Percentiles rank a stretch among this genome's conserved stretches.
Conservation (phyloP, 2,329 filamentous ascomycete species). For the Aspergillus sp. region DNA sequence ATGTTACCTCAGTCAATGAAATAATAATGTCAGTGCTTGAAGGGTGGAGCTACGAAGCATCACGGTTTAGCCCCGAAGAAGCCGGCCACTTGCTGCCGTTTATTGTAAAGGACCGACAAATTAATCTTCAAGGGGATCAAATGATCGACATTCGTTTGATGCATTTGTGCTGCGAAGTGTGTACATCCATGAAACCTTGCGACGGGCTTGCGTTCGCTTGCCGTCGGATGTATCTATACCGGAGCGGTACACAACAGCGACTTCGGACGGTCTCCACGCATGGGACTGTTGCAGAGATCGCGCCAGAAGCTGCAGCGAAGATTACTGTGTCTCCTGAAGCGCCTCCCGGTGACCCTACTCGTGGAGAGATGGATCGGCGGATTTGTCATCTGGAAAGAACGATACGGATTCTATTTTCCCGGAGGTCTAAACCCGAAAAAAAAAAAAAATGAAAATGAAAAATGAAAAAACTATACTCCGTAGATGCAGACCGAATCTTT, state of each 20-base stretch:
- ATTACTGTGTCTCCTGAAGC: constrained; percentile 9
- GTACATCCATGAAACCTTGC: neutral
- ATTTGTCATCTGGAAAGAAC: constrained; percentile 32
- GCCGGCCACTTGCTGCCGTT: neutral
- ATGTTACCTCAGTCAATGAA: neutral
- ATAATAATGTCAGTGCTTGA: neutral
- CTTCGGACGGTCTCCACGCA: constrained; percentile 15
- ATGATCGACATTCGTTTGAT: neutral
- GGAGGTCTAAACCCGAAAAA: constrained; percentile 15
- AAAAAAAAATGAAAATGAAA: constrained; percentile 7
- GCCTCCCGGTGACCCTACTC: constrained; percentile 30
- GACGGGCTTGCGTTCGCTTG: neutral
- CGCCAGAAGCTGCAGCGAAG: constrained; percentile 15
- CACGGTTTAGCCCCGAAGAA: neutral
- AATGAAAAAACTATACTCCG: constrained; percentile 1
- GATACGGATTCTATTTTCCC: constrained; percentile 40
- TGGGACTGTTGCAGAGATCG: constrained; percentile 10
- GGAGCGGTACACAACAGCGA: constrained; percentile 9
- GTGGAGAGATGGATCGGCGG: constrained; percentile 35
- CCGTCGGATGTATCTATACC: neutral
- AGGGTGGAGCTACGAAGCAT: neutral
- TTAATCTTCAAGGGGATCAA: neutral
- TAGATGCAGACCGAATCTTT: constrained; percentile 16
- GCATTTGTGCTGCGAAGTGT: neutral
- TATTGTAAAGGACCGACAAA: neutral